Percentiles rank a stretch among this genome's conserved stretches.
Conservation (phyloP, 495 filamentous ascomycete species). For the Xylaria bambusicola region DNA sequence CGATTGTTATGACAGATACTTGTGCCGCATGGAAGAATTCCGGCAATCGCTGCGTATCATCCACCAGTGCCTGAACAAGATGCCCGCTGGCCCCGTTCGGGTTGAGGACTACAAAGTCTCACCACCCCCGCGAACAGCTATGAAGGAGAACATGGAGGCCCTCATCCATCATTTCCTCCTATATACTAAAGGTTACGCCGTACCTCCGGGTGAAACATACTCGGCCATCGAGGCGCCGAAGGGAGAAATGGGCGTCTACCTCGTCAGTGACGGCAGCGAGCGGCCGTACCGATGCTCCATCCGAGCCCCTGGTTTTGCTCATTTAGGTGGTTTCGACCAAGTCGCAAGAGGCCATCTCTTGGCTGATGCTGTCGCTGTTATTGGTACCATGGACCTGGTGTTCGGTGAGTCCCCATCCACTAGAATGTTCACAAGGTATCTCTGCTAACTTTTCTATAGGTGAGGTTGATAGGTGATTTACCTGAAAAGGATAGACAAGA, state of each 20-base stretch:
- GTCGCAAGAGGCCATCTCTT: constrained; percentile 87
- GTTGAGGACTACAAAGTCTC: constrained; percentile 99
- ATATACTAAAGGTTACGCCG: constrained; percentile 96
- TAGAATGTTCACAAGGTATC: not conserved
- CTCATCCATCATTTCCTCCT: constrained; percentile 99
- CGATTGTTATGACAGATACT: constrained; percentile 98
- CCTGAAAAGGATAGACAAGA: constrained; percentile 20
- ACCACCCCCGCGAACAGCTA: constrained; percentile 93
- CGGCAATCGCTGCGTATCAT: constrained; percentile 96
- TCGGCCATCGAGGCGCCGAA: constrained; percentile 97
- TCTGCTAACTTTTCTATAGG: constrained; percentile 33
- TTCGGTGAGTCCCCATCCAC: constrained; percentile 44
- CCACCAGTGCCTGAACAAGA: constrained; percentile 98
- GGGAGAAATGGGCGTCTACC: constrained; percentile 97
- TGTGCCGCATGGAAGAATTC: constrained; percentile 99
- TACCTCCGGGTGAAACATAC: constrained; percentile 98
- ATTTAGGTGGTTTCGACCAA: constrained; percentile 93
- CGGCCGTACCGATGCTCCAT: constrained; percentile 98
- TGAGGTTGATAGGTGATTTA: constrained; percentile 52
- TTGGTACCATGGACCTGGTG: constrained; percentile 91
- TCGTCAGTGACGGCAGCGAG: constrained; percentile 97
- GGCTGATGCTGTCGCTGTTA: constrained; percentile 95
- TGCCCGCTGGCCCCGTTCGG: constrained; percentile 89
- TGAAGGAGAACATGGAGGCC: constrained; percentile 99
- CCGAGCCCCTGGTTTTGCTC: constrained; percentile 93